Base-by-base conservation (phyloP, 1,139 yeast species). In the Candida sp. region DNA sequence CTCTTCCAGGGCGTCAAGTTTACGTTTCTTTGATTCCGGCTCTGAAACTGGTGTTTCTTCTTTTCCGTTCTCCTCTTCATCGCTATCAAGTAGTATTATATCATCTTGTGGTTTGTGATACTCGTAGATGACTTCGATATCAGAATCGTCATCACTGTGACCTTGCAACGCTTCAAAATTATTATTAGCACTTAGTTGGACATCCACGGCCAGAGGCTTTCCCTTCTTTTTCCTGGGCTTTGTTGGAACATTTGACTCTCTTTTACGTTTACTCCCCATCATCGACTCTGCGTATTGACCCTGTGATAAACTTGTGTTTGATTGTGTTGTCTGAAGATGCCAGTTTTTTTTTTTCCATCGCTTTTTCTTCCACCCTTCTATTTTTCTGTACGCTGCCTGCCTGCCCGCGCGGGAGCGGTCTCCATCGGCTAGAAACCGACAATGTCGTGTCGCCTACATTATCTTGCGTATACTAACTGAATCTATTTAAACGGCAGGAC, bases 71-170 rank as follows among this genome's bases (percentile, higher is more conserved):
- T 65, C 65, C 12, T 57, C 63, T 8, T 63, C 70, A 7, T 70
- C 65, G 38, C 69, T 72, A 7, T 68, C 62, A 26, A 68, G 53
- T 7, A 65, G 63, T 12, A 68, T 50, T 28, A 67, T 68, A 46
- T 35, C 46, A 3, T 44, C 37, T 22, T 38, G 27, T n/a, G 61
- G 54, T 43, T 55, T 57, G 41, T 55, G 56, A 30, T 50, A 52
- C 43, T 61, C 60, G 50, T 65, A 65, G 52, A 62, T 58, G 30
- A 59, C 50, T 38, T 59, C 63, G 4, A 62, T 58, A 52, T 67
- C 71, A 7, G 65, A 58, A 7, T 62, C 68, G n/a, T 62, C 60
- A 17, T 59, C 67, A 42, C 55, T 53, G 26, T 12, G 62, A 54
- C 46, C 32, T 27, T 46, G 45, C 23, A 69, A 57, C n/a, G 59